phyloP scores from a whole-genome alignment of 2,329 filamentous ascomycete genomes.

The Aspergillus sp. region DNA sequence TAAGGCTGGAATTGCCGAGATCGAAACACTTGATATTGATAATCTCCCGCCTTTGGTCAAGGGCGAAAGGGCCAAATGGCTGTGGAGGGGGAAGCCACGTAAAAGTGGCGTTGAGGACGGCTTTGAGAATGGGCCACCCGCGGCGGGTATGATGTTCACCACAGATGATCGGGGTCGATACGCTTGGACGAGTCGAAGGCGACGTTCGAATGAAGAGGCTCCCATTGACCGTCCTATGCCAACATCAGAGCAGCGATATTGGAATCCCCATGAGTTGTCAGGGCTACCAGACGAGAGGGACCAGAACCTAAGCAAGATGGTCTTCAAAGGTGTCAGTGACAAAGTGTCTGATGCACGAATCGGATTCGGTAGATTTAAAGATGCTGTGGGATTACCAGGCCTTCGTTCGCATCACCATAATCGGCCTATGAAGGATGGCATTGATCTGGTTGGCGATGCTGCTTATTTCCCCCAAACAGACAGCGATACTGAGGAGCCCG shows the following conservation, averaged over 20 bases:
- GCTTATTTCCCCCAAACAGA: constrained; percentile 21
- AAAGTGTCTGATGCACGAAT: constrained; percentile 73
- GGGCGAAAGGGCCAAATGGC: constrained; percentile 81
- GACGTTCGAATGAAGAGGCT: constrained; percentile 33
- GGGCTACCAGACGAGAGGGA: constrained; percentile 31
- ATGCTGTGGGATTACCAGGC: constrained; percentile 57
- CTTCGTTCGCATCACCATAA: constrained; percentile 36
- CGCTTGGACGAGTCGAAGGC: constrained; percentile 37
- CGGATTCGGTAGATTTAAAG: constrained; percentile 76
- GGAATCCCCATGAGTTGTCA: constrained; percentile 22
- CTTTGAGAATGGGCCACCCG: constrained; percentile 22
- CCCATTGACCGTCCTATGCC: constrained; percentile 20
- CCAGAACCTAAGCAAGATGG: constrained; percentile 50
- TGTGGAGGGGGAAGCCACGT: constrained; percentile 85
- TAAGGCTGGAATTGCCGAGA: constrained; percentile 81
- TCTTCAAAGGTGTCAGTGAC: constrained; percentile 72
- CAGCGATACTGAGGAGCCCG: constrained; percentile 18
- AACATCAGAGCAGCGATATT: constrained; percentile 21
- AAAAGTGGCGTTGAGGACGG: constrained; percentile 43
- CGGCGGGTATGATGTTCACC: constrained; percentile 37
- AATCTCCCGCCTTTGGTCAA: constrained; percentile 68
- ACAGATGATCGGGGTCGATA: constrained; percentile 40
- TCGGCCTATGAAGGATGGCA: constrained; percentile 25
- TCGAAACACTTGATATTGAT: constrained; percentile 86
- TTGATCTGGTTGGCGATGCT: constrained; percentile 22